These are phyloP conservation scores for Oryza brachyantha DNA, from an alignment of 176 grass and related monocot genomes.

Conservation along the genomic window DNA sequence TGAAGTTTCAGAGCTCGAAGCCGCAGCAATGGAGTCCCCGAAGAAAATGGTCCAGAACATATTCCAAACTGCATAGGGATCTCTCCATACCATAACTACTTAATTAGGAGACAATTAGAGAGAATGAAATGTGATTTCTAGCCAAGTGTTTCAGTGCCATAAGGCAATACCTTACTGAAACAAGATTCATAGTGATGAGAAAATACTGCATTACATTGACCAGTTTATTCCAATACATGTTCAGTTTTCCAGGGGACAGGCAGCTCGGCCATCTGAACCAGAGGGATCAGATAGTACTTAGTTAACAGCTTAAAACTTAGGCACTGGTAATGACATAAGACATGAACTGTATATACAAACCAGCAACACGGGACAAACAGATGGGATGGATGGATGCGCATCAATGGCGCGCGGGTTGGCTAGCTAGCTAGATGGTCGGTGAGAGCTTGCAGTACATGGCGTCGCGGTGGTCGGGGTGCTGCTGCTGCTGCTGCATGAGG, in stretches of 20 bases:
- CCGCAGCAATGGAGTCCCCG: constrained; percentile 56
- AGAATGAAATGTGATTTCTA: no score
- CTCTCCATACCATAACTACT: not conserved
- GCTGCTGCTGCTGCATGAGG: constrained; percentile 49
- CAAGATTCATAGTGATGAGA: not conserved
- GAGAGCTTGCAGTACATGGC: constrained; percentile 38
- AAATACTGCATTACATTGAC: not conserved
- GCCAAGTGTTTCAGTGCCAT: not conserved
- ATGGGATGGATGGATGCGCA: not conserved
- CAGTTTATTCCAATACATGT: constrained; percentile 12
- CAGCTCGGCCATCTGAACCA: constrained; percentile 21
- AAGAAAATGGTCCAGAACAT: constrained; percentile 93
- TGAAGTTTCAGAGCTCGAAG: constrained; percentile 75
- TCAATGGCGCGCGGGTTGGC: no score
- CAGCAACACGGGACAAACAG: not conserved
- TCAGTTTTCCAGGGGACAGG: not conserved
- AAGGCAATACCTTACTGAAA: not conserved
- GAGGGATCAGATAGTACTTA: constrained; percentile 15
- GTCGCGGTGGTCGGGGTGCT: not conserved
- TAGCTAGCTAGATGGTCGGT: no score
- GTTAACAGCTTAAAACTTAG: not conserved
- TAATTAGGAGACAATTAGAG: not conserved
- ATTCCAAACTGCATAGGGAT: constrained; percentile 58
- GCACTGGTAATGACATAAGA: not conserved
- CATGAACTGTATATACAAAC: not conserved